Conservation (phyloP, 1,139 yeast genomes). For the Debaryomyces fabryi region DNA sequence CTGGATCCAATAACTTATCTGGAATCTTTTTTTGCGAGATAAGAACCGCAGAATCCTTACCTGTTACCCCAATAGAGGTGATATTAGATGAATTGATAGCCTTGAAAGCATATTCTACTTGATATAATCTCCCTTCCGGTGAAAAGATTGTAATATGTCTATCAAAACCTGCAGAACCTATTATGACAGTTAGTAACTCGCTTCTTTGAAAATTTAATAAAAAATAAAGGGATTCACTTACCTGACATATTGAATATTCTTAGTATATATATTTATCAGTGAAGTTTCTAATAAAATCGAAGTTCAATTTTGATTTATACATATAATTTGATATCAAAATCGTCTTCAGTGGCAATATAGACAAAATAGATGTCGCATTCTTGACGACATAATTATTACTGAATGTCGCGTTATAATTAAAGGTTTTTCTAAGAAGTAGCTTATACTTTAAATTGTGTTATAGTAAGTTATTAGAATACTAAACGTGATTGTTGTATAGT, state of each 20-base stretch:
- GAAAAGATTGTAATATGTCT: slow-evolving; percentile 98
- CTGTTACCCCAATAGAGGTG: slow-evolving; percentile 85
- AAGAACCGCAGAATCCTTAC: slow-evolving; percentile 86
- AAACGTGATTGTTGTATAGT: background rate
- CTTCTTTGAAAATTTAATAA: background rate
- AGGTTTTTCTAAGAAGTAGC: background rate
- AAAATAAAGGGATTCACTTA: slow-evolving; percentile 11
- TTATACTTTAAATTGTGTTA: background rate
- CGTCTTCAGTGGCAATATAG: slow-evolving; percentile 11
- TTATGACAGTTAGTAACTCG: slow-evolving; percentile 16
- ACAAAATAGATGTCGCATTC: slow-evolving; percentile 1
- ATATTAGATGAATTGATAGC: slow-evolving; percentile 93
- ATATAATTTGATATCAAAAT: background rate
- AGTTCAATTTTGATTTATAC: background rate
- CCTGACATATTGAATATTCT: slow-evolving; percentile 15
- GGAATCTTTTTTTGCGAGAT: slow-evolving; percentile 96
- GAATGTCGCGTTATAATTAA: slow-evolving; percentile 8
- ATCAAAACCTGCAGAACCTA: slow-evolving; percentile 88
- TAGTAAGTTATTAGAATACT: background rate
- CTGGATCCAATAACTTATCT: slow-evolving; percentile 86
- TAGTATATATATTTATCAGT: background rate
- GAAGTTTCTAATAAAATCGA: slow-evolving; percentile 1
- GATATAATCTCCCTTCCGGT: slow-evolving; percentile 96
- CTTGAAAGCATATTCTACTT: slow-evolving; percentile 96
- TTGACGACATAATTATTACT: slow-evolving; percentile 4